Percentiles rank a stretch among this genome's conserved stretches.
Conservation (phyloP, 2,329 filamentous ascomycete genomes). For the Niveomyces coronatus region DNA sequence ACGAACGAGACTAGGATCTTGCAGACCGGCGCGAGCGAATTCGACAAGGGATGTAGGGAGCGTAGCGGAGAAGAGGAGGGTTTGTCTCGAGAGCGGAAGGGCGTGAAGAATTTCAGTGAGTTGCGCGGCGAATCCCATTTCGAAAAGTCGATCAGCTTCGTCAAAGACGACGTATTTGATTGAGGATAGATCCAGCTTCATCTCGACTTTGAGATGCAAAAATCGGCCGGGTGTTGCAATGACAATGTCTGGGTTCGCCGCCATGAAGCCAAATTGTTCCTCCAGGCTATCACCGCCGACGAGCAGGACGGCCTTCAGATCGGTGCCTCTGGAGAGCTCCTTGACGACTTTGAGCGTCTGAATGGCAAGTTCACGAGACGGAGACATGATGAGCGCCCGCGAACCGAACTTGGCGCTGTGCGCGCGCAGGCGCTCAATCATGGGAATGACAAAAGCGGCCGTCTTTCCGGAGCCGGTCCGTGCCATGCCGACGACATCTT, state of each 20-base stretch:
- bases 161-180: conserved; percentile 95
- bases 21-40: conserved; percentile 84
- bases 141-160: conserved; percentile 91
- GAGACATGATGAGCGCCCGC: conserved; percentile 79
- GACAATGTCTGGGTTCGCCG: conserved; percentile 89
- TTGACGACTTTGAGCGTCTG: conserved; percentile 96
- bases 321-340: conserved; percentile 81
- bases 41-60: conserved; percentile 90
- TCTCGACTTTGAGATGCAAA: conserved; percentile 92
- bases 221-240: conserved; percentile 97
- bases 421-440: conserved; percentile 86
- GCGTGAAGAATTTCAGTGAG: conserved; percentile 87
- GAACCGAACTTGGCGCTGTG: conserved; percentile 83
- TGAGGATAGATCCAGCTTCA: conserved; percentile 82
- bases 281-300: conserved; percentile 94
- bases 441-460: conserved; percentile 93
- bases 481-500: conserved; percentile 98
- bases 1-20: conserved; percentile 83
- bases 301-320: conserved; percentile 79
- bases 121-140: conserved; percentile 96
- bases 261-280: conserved; percentile 89
- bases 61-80: conserved; percentile 88
- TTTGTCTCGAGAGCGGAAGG: conserved; percentile 75
- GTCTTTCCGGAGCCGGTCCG: conserved; percentile 98
- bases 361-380: conserved; percentile 85